phyloP scores from a whole-genome alignment of 257 asterid genomes.

The Nicotiana tomentosiformis region DNA sequence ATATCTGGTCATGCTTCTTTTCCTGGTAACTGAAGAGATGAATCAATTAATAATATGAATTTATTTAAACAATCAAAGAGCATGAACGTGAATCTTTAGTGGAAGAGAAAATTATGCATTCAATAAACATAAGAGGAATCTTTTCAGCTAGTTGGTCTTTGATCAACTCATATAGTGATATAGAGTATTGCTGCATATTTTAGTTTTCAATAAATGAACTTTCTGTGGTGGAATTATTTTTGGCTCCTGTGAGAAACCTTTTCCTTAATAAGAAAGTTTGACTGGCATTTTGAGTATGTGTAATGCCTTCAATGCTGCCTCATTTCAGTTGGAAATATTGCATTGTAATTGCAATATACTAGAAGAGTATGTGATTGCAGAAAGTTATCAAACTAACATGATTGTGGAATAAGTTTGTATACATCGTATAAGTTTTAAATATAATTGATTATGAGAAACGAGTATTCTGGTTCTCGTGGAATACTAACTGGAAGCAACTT shows the following conservation, averaged over 20 bases:
- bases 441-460: neutral
- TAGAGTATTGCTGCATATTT: neutral
- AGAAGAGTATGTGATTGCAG: neutral
- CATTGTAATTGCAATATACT: neutral
- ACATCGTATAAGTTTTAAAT: neutral
- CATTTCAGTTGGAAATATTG: neutral
- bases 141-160: neutral
- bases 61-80: neutral
- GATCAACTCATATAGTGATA: neutral
- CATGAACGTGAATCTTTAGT: neutral
- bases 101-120: neutral
- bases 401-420: neutral
- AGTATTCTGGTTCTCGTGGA: neutral
- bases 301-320: neutral
- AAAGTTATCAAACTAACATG: neutral
- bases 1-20: neutral
- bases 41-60: neutral
- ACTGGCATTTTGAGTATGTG: neutral
- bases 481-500: neutral
- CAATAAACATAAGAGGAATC: neutral
- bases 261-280: neutral
- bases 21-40: neutral
- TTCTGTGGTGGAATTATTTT: neutral
- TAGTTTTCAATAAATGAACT: neutral
- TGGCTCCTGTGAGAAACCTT: neutral